Evolutionary conservation across 768 basidiomycete species (phyloP), one percentile per base, ranked within the genome.

Genomic region (Pisolithus orientalis): DNA sequence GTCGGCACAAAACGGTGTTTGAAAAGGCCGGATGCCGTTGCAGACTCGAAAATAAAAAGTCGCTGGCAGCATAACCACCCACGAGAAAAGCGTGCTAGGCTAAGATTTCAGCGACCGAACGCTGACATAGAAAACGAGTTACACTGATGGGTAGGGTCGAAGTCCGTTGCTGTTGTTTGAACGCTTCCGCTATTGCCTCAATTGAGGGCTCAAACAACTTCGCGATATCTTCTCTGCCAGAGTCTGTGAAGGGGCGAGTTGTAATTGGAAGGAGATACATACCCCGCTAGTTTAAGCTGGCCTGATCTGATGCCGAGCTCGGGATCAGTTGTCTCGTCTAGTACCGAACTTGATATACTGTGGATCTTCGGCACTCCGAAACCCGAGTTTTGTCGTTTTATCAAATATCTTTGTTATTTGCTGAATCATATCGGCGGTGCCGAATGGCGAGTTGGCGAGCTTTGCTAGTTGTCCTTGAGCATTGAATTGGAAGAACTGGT

Each of bases 61-160:
- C 72, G 47, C 70, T 79, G 11, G 76, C 73, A 0, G 75, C 72
- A 53, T 78, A 80, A 0, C 78, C 77, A 2, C 79, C 79, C 1
- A 80, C 77, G 2, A 83, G 69, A 39, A 79, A 72, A n/a, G 74
- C 69, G 14, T 68, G 51, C 70, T 70, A 28, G 5, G 14, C 3
- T 0, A 6, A n/a, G 6, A 9, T 49, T 8, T 13, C 5, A 50
- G 10, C 1, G n/a, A 16, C 1, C 2, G 5, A 10, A 31, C 25
- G 21, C 37, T 37, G 24, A 29, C 3, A 6, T 17, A 24, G 32
- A 31, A 32, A 5, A 21, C 27, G 14, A 53, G 58, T 51, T 58
- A 66, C 74, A 34, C 57, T 53, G 39, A 76, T 64, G 3, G 51
- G 46, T 17, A 59, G 50, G 11, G 21, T 34, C 1, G 62, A 59